phyloP scores from a whole-genome alignment of 805 yeast genomes.

The Pichia thaimueangensis region DNA sequence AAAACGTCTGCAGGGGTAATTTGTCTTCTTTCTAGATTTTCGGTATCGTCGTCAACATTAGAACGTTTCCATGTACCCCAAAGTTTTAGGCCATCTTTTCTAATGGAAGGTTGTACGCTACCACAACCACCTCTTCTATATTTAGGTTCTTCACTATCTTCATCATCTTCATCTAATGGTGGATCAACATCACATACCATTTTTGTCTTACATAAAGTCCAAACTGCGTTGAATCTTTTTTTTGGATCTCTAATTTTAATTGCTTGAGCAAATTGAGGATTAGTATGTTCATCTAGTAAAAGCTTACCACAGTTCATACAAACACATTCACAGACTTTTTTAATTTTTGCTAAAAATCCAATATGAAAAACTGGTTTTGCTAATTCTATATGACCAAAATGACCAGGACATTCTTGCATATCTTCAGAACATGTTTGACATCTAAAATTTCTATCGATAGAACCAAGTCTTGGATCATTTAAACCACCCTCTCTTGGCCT shows the following conservation, averaged over 20 bases:
- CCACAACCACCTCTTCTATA: slow-evolving; percentile 92
- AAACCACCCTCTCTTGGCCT: slow-evolving; percentile 95
- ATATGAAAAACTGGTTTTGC: slow-evolving; percentile 98
- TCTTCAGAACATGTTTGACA: slow-evolving; percentile 99
- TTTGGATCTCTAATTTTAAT: slow-evolving; percentile 87
- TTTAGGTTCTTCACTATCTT: slow-evolving; percentile 35
- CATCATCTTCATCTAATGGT: slow-evolving; percentile 49
- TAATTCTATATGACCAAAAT: slow-evolving; percentile 96
- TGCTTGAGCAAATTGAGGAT: slow-evolving; percentile 80
- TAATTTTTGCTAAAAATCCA: slow-evolving; percentile 89
- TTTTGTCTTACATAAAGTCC: slow-evolving; percentile 87
- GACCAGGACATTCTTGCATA: slow-evolving; percentile 99
- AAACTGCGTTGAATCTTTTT: slow-evolving; percentile 92
- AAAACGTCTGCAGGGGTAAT: slow-evolving; percentile 84
- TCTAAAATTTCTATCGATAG: slow-evolving; percentile 93
- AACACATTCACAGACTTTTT: slow-evolving; percentile 91
- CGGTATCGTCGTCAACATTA: slow-evolving; percentile 67
- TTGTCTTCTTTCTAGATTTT: slow-evolving; percentile 86
- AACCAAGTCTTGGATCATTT: slow-evolving; percentile 94
- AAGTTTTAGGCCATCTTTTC: slow-evolving; percentile 91
- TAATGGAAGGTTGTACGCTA: slow-evolving; percentile 88
- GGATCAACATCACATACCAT: slow-evolving; percentile 94
- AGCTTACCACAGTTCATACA: slow-evolving; percentile 99
- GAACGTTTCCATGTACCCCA: slow-evolving; percentile 98
- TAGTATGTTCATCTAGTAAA: slow-evolving; percentile 70